Percentiles rank a stretch among this genome's conserved stretches.
These are phyloP conservation scores for Aspergillus sclerotialis DNA, from an alignment of 2,329 filamentous ascomycete genomes.

Conservation along the genomic window DNA sequence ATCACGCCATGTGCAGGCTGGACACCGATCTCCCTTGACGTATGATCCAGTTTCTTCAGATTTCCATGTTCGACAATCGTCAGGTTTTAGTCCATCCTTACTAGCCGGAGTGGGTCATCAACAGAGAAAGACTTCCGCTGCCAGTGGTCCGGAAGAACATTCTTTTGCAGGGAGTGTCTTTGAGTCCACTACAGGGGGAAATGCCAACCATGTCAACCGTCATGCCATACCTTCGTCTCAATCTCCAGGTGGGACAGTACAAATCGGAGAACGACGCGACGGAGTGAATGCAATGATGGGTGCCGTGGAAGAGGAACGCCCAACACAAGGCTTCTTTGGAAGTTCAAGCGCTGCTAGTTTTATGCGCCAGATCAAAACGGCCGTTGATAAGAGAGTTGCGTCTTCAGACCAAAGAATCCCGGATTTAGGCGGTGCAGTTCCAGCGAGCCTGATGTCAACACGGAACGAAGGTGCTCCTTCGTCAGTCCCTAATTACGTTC, in stretches of 20 bases:
- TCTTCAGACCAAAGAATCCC: slow-evolving; percentile 15
- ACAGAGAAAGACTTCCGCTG: slow-evolving; percentile 1
- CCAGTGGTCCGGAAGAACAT: neutral
- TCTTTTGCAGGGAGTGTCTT: slow-evolving; percentile 3
- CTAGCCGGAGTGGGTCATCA: neutral
- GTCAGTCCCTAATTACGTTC: slow-evolving; percentile 26
- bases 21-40: slow-evolving; percentile 3
- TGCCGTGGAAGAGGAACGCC: slow-evolving; percentile 35
- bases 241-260: slow-evolving; percentile 1
- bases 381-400: slow-evolving; percentile 29
- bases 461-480: slow-evolving; percentile 7
- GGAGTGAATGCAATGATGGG: slow-evolving; percentile 43
- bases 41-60: slow-evolving; percentile 1
- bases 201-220: neutral
- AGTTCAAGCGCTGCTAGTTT: slow-evolving; percentile 44
- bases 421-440: slow-evolving; percentile 6
- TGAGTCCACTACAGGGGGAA: slow-evolving; percentile 1
- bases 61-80: neutral
- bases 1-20: slow-evolving; percentile 6
- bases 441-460: slow-evolving; percentile 15
- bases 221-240: neutral
- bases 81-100: neutral
- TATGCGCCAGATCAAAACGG: slow-evolving; percentile 41
- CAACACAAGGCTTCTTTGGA: slow-evolving; percentile 40
- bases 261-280: slow-evolving; percentile 8